Percentiles rank a stretch among this genome's conserved stretches.
These are phyloP conservation scores for Magnaporthales sp. DNA, from an alignment of 2,329 filamentous ascomycete species.

Conservation along the genomic window DNA sequence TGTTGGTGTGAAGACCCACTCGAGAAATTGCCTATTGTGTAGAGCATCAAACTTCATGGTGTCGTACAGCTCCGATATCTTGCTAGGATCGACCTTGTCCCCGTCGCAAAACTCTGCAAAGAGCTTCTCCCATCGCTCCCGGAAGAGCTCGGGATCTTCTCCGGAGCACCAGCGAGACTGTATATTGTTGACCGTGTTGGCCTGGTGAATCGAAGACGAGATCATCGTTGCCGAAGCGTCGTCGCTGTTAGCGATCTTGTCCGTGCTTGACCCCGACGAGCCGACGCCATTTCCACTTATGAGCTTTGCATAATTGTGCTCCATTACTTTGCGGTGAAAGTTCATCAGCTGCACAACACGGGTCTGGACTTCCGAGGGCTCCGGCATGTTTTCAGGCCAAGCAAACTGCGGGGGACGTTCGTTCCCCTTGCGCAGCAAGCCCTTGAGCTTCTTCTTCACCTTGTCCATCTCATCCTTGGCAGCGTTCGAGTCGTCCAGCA, in stretches of 20 bases:
- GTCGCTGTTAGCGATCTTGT: neutral
- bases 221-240: neutral
- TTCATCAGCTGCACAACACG: slow-evolving; percentile 95
- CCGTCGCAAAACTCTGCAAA: slow-evolving; percentile 94
- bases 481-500: slow-evolving; percentile 94
- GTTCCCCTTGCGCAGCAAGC: slow-evolving; percentile 82
- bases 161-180: slow-evolving; percentile 94
- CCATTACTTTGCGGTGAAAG: slow-evolving; percentile 92
- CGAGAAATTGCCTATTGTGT: slow-evolving; percentile 91
- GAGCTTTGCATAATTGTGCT: slow-evolving; percentile 81
- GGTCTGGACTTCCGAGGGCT: slow-evolving; percentile 86
- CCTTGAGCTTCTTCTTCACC: slow-evolving; percentile 98
- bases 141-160: slow-evolving; percentile 90
- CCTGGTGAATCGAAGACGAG: slow-evolving; percentile 35
- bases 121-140: slow-evolving; percentile 95
- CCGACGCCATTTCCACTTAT: slow-evolving; percentile 29
- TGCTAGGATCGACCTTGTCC: slow-evolving; percentile 97
- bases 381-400: slow-evolving; percentile 93
- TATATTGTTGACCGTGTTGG: slow-evolving; percentile 57
- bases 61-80: slow-evolving; percentile 96
- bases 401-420: slow-evolving; percentile 91
- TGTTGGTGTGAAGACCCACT: slow-evolving; percentile 93
- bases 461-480: slow-evolving; percentile 99
- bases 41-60: slow-evolving; percentile 99
- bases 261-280: neutral